Conservation (phyloP, 208 protist species). For the Polymyxa betae region DNA sequence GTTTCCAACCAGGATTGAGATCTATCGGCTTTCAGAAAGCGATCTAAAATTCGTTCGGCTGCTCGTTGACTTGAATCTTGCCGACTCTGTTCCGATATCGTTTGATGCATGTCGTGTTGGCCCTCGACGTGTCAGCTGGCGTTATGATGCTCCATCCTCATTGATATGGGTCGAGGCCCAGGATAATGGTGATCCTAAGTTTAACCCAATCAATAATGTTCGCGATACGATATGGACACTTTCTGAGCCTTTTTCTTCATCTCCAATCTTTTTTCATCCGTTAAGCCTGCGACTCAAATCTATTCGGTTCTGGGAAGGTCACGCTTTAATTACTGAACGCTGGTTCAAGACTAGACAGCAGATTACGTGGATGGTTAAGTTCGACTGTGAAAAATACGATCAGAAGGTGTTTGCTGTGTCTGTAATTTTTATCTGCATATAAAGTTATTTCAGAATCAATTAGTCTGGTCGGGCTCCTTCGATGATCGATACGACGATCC, state of each 20-base stretch:
- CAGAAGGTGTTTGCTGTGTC: background rate
- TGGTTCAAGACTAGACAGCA: constrained; percentile 27
- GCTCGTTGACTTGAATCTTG: background rate
- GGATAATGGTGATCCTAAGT: constrained; percentile 9
- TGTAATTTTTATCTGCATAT: background rate
- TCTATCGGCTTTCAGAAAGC: background rate
- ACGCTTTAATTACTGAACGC: background rate
- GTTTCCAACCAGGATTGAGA: background rate
- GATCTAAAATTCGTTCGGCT: background rate
- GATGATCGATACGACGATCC: constrained; percentile 23
- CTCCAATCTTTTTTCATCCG: background rate
- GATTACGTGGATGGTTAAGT: constrained; percentile 33
- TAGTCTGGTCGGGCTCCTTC: constrained; percentile 2
- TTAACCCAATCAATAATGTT: background rate
- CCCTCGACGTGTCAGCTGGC: background rate
- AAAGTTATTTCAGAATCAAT: background rate
- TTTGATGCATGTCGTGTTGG: constrained; percentile 44
- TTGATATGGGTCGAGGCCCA: constrained; percentile 40
- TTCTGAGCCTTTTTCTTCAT: background rate
- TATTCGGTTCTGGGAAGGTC: background rate
- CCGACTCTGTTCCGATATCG: constrained; percentile 25
- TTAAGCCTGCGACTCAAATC: background rate
- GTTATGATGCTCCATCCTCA: background rate
- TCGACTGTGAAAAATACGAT: background rate
- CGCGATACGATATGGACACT: constrained; percentile 24